A percentile compares a stretch with the other conserved stretches of the same genome.
Conservation (phyloP, 2,329 filamentous ascomycete species). For the Penicillium aurantiogriseum region DNA sequence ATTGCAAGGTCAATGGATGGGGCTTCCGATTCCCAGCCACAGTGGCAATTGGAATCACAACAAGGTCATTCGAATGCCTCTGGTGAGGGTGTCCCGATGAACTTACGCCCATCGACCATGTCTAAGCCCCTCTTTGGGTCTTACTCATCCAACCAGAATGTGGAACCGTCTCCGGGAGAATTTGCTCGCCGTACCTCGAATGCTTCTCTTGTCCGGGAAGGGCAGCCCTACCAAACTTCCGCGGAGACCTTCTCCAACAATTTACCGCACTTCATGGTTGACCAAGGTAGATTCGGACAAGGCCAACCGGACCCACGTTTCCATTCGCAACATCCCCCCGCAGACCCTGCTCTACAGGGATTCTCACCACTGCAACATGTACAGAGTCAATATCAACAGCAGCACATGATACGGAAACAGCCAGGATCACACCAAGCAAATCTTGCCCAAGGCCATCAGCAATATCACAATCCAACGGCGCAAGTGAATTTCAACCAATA, state of each 20-base stretch:
- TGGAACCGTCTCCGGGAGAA: slow-evolving; percentile 2
- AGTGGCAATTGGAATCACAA: slow-evolving; percentile 17
- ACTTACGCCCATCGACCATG: not conserved
- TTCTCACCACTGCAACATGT: slow-evolving; percentile 11
- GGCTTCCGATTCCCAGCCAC: slow-evolving; percentile 5
- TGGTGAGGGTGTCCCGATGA: not conserved
- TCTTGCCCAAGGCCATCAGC: not conserved
- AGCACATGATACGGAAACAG: slow-evolving; percentile 12
- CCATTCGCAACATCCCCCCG: slow-evolving; percentile 11
- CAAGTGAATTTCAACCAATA: slow-evolving; percentile 15
- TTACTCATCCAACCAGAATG: slow-evolving; percentile 4
- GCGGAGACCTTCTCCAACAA: not conserved
- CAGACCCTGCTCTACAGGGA: slow-evolving; percentile 7
- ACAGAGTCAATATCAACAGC: slow-evolving; percentile 14
- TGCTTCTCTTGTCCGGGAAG: not conserved
- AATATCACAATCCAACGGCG: slow-evolving; percentile 15
- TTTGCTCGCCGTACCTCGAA: slow-evolving; percentile 2
- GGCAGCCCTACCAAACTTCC: not conserved
- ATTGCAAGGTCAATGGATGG: not conserved
- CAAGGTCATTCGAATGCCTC: not conserved
- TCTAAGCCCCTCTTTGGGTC: slow-evolving; percentile 10
- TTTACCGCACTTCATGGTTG: not conserved
- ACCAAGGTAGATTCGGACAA: not conserved
- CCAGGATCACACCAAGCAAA: slow-evolving; percentile 1
- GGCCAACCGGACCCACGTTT: slow-evolving; percentile 7